phyloP scores from a whole-genome alignment of 208 protist genomes.

The Crithidia sp. region DNA sequence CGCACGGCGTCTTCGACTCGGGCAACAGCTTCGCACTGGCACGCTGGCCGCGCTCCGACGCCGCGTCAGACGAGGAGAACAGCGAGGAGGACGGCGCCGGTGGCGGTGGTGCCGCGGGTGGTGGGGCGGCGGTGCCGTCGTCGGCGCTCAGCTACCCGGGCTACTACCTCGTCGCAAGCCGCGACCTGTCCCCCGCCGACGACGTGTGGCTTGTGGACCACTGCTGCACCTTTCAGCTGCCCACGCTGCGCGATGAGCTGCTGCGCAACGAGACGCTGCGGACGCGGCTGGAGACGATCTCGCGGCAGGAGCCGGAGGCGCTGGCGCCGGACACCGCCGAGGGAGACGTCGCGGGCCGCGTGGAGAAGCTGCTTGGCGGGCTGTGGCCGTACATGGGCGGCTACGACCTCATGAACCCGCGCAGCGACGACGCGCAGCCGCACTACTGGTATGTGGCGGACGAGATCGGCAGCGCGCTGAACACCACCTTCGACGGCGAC shows the following conservation, averaged over 20 bases:
- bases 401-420: conserved; percentile 33
- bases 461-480: conserved; percentile 61
- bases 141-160: conserved; percentile 12
- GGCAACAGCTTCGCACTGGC: conserved; percentile 46
- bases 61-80: conserved; percentile 9
- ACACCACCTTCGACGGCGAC: conserved; percentile 23
- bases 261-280: conserved; percentile 37
- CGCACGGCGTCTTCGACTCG: conserved; percentile 43
- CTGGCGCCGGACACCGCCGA: background rate
- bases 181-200: conserved; percentile 35
- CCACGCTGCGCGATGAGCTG: conserved; percentile 40
- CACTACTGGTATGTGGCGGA: conserved; percentile 55
- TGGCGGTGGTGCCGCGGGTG: conserved; percentile 6
- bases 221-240: conserved; percentile 51
- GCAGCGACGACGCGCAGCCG: conserved; percentile 21
- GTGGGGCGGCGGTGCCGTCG: conserved; percentile 2
- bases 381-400: conserved; percentile 49
- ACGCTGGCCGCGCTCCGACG: background rate
- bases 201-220: conserved; percentile 71
- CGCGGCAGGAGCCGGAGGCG: conserved; percentile 25
- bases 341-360: background rate
- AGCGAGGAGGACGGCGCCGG: conserved; percentile 25
- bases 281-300: conserved; percentile 35
- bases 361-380: conserved; percentile 13
- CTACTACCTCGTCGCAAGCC: conserved; percentile 49